Conservation (phyloP, 352 stramenopile genomes). For the Paralagenidium karlingii region DNA sequence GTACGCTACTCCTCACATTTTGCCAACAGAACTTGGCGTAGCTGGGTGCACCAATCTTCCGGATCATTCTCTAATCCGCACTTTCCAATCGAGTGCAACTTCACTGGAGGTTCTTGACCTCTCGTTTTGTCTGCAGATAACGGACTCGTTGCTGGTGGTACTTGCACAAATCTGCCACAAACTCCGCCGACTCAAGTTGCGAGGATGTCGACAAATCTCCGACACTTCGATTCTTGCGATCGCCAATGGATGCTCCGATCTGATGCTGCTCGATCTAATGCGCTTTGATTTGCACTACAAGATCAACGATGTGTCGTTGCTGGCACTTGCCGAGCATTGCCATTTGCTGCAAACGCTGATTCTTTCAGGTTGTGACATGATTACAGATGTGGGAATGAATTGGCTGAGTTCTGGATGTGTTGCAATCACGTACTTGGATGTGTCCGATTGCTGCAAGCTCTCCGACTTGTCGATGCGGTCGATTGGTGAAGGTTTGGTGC, state of each 20-base stretch:
- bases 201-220: conserved; percentile 77
- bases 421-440: conserved; percentile 70
- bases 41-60: conserved; percentile 64
- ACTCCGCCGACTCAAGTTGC: conserved; percentile 54
- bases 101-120: conserved; percentile 67
- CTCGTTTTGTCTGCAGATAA: conserved; percentile 68
- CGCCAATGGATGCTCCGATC: conserved; percentile 40
- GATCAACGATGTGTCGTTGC: conserved; percentile 84
- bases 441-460: conserved; percentile 77
- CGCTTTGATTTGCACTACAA: conserved; percentile 85
- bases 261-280: conserved; percentile 69
- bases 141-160: conserved; percentile 64
- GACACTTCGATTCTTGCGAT: conserved; percentile 78
- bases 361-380: conserved; percentile 78
- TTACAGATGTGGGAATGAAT: conserved; percentile 87
- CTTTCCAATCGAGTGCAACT: conserved; percentile 56
- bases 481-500: conserved; percentile 66
- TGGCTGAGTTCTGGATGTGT: conserved; percentile 81
- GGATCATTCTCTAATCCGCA: conserved; percentile 67
- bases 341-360: conserved; percentile 28
- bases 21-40: conserved; percentile 29
- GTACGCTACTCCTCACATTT: conserved; percentile 1
- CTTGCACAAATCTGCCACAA: conserved; percentile 47
- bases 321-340: conserved; percentile 65
- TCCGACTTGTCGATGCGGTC: conserved; percentile 78